A percentile compares a stretch with the other conserved stretches of the same genome.
Conservation (phyloP, 495 filamentous ascomycete species). For the Penicillium alfredii region DNA sequence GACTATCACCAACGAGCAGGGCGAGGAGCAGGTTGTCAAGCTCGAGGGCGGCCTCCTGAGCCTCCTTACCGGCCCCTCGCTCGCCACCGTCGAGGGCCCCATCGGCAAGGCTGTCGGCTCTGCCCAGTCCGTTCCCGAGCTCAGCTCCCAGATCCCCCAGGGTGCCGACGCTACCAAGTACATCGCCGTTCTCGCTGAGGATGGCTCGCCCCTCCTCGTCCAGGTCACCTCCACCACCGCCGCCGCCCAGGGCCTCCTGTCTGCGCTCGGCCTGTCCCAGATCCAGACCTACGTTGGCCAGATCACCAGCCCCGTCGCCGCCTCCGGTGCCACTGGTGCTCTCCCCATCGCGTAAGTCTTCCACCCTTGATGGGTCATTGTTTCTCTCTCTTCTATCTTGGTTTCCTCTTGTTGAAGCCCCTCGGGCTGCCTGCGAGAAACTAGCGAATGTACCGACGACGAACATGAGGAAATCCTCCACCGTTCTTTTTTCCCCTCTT, state of each 20-base stretch:
- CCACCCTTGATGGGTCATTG: neutral
- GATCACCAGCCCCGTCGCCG: slow-evolving; percentile 1
- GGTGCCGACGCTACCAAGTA: slow-evolving; percentile 12
- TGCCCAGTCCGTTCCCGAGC: slow-evolving; percentile 7
- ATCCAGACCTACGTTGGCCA: slow-evolving; percentile 13
- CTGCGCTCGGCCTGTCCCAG: slow-evolving; percentile 17
- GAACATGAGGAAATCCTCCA: neutral
- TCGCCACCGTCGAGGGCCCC: slow-evolving; percentile 12
- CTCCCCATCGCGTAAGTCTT: slow-evolving; percentile 12
- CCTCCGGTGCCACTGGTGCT: slow-evolving; percentile 2
- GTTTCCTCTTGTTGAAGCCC: too few relatives aligned
- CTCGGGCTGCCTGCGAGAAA: too few relatives aligned
- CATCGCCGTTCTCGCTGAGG: slow-evolving; percentile 15
- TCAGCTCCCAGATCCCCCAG: slow-evolving; percentile 8
- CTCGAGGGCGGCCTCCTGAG: slow-evolving; percentile 11
- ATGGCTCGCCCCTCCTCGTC: slow-evolving; percentile 15
- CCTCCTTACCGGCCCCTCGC: slow-evolving; percentile 5
- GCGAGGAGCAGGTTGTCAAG: too few relatives aligned
- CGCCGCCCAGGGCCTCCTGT: slow-evolving; percentile 14
- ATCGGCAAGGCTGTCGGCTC: slow-evolving; percentile 15
- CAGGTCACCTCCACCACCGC: slow-evolving; percentile 16
- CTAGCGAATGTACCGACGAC: neutral
- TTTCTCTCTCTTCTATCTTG: too few relatives aligned
- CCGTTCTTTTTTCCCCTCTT: too few relatives aligned
- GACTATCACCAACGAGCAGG: too few relatives aligned